Evolutionary conservation across 352 stramenopile genomes (phyloP).

Genomic region (Globisporangium cederbergense): DNA sequence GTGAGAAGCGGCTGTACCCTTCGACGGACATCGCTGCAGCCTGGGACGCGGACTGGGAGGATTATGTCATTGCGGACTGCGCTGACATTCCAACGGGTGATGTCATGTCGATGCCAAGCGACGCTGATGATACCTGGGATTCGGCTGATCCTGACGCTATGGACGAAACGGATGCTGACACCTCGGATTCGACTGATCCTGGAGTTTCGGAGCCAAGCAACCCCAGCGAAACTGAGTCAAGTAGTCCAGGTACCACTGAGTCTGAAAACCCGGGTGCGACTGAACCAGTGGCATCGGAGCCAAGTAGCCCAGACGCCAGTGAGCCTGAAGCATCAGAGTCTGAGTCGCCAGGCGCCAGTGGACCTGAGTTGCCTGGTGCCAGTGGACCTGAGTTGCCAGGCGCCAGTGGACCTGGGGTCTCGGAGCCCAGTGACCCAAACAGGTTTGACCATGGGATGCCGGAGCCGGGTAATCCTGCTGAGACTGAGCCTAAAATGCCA

Average conservation of each 20-base stretch:
- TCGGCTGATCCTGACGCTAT: background rate
- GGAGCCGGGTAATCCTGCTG: background rate
- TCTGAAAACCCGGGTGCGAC: background rate
- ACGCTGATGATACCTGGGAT: background rate
- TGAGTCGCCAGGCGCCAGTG: background rate
- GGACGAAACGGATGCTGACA: no score
- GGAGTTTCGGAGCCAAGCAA: background rate
- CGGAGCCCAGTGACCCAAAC: background rate
- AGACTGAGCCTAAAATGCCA: background rate
- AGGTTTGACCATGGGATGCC: background rate
- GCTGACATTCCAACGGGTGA: constrained; percentile 8
- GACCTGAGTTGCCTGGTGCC: background rate
- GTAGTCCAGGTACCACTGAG: background rate
- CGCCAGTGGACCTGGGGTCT: background rate
- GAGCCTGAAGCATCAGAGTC: background rate
- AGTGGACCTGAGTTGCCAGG: no score
- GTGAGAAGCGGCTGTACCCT: constrained; percentile 3
- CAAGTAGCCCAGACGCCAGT: background rate
- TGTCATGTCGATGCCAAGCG: constrained; percentile 6
- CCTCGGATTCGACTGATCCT: background rate
- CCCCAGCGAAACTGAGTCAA: no score
- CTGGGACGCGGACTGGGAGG: constrained; percentile 11
- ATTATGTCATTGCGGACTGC: constrained; percentile 9
- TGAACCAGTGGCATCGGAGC: background rate
- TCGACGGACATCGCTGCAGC: constrained; percentile 8